Percentiles rank a stretch among this genome's conserved stretches.
phyloP scores from a whole-genome alignment of 805 yeast genomes.

The Ogataea thermomethanolica region DNA sequence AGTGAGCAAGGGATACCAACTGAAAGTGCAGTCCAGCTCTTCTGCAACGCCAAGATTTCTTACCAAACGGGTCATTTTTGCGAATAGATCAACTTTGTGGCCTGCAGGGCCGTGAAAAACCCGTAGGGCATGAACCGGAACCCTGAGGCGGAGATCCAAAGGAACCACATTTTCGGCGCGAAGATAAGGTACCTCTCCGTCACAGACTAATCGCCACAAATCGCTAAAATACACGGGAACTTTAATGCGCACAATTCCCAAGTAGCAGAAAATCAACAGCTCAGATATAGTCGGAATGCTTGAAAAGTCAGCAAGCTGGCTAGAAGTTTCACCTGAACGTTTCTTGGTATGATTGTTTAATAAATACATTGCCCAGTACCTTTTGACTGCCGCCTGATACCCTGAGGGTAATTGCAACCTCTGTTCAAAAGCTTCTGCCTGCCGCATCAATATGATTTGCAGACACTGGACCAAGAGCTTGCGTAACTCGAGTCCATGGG shows the following conservation, averaged over 20 bases:
- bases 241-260: slow-evolving; percentile 46
- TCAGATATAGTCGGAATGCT: slow-evolving; percentile 16
- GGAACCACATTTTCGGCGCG: slow-evolving; percentile 23
- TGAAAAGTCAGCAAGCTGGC: slow-evolving; percentile 8
- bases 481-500: slow-evolving; percentile 26
- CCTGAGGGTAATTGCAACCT: slow-evolving; percentile 19
- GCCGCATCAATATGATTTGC: slow-evolving; percentile 43
- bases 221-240: slow-evolving; percentile 51
- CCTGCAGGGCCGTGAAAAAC: slow-evolving; percentile 18
- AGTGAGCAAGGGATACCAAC: slow-evolving; percentile 40
- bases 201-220: slow-evolving; percentile 39
- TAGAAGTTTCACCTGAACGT: not conserved
- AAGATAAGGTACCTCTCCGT: slow-evolving; percentile 45
- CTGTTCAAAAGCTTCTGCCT: slow-evolving; percentile 40
- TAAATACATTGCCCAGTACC: slow-evolving; percentile 25
- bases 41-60: slow-evolving; percentile 3
- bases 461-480: slow-evolving; percentile 20
- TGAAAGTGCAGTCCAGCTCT: slow-evolving; percentile 17
- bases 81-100: slow-evolving; percentile 11
- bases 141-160: slow-evolving; percentile 15
- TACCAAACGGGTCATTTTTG: slow-evolving; percentile 9
- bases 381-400: slow-evolving; percentile 32
- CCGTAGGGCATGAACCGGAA: slow-evolving; percentile 15
- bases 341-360: slow-evolving; percentile 6
- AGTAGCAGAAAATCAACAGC: slow-evolving; percentile 42